Conservation (phyloP, 768 basidiomycete genomes). For the Naganishia onofrii region DNA sequence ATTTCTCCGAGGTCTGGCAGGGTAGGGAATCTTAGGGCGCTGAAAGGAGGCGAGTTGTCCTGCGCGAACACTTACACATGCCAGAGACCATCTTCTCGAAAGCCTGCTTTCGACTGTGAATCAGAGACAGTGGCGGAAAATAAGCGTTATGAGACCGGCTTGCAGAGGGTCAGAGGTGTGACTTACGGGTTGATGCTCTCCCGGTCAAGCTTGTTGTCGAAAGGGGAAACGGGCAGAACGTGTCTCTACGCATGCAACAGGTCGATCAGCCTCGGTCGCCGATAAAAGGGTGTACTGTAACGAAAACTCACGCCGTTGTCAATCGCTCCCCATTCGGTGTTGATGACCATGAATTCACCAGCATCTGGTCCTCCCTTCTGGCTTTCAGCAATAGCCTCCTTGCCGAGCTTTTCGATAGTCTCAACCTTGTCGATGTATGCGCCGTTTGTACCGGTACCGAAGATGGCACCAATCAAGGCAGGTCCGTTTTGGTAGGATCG, state of each 20-base stretch:
- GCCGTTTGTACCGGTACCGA: slow-evolving; percentile 97
- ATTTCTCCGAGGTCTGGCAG: slow-evolving; percentile 78
- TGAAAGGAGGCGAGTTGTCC: not conserved
- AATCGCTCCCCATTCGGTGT: slow-evolving; percentile 98
- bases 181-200: slow-evolving; percentile 81
- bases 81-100: slow-evolving; percentile 99
- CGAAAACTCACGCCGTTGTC: slow-evolving; percentile 74
- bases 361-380: slow-evolving; percentile 53
- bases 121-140: not conserved
- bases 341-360: slow-evolving; percentile 77
- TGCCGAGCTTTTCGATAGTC: slow-evolving; percentile 78
- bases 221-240: slow-evolving; percentile 80
- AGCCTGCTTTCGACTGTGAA: slow-evolving; percentile 66
- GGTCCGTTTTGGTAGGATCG: slow-evolving; percentile 90
- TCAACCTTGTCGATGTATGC: slow-evolving; percentile 87
- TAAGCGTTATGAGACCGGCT: no score
- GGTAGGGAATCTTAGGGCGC: not conserved
- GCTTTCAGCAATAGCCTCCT: slow-evolving; percentile 56
- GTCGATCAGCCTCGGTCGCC: slow-evolving; percentile 6
- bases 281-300: not conserved
- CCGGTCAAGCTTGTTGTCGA: slow-evolving; percentile 87
- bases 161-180: not conserved
- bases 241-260: slow-evolving; percentile 60
- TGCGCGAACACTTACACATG: slow-evolving; percentile 62
- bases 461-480: slow-evolving; percentile 80